Evolutionary conservation across 345 rosid genomes (phyloP).

Genomic region (Firmiana major): DNA sequence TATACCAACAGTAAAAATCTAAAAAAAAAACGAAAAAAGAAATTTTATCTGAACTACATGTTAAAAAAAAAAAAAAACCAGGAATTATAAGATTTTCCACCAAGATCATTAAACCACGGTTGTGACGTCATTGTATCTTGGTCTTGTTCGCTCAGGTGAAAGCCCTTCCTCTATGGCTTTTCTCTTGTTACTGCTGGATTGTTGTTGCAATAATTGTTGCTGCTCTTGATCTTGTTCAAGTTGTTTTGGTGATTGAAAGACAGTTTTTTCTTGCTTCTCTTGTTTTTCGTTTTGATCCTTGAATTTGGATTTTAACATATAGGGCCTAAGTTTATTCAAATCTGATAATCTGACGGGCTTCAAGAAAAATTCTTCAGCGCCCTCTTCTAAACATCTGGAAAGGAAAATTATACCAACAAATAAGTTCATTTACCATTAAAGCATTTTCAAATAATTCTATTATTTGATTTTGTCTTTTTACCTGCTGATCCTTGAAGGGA

Average conservation of each 20-base stretch:
- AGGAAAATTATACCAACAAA: background rate
- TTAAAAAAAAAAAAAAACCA: background rate
- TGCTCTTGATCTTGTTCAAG: background rate
- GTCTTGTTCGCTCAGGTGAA: conserved; percentile 51
- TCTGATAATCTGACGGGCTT: conserved; percentile 59
- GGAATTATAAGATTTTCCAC: background rate
- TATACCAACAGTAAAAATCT: conserved; percentile 1
- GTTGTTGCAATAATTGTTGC: background rate
- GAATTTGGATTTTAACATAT: conserved; percentile 46
- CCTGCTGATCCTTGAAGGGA: conserved; percentile 66
- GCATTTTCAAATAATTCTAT: background rate
- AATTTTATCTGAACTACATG: conserved; percentile 13
- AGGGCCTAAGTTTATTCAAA: conserved; percentile 51
- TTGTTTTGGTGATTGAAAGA: conserved; percentile 9
- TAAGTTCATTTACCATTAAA: background rate
- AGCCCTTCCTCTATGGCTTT: conserved; percentile 53
- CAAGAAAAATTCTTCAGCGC: conserved; percentile 70
- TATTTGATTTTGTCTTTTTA: conserved; percentile 13
- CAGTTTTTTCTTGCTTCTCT: conserved; percentile 19
- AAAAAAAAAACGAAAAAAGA: background rate
- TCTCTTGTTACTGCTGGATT: conserved; percentile 43
- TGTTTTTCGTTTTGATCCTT: conserved; percentile 21
- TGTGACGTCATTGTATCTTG: conserved; percentile 38
- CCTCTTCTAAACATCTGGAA: conserved; percentile 65
- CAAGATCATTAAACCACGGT: conserved; percentile 26